Evolutionary conservation across 768 basidiomycete species (phyloP), one percentile per base, ranked within the genome.

Genomic region (Termitomyces sp.): DNA sequence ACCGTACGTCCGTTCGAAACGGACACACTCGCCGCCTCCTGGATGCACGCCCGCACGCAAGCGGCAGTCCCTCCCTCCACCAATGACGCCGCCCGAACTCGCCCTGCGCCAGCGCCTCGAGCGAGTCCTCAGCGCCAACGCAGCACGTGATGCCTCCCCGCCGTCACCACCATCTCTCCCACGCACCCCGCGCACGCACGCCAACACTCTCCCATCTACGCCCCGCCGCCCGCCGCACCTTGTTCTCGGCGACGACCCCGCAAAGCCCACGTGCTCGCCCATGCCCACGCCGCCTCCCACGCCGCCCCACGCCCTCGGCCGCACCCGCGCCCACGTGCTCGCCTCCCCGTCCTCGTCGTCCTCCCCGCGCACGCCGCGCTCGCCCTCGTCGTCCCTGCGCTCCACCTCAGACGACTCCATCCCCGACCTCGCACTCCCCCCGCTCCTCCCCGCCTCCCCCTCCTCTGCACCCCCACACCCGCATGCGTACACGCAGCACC

Each of bases 101-200:
- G 84, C 81, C 26, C 73, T 85, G 28, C 76, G 80, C 8, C 78
- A 74, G 50, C 74, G 81, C 12, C 70, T 85, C 18, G 85, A 86
- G 70, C 69, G 78, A 1, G 82, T 83, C 49, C 66, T 86, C n/a
- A 47, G 50, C 59, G 61, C 57, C n/a, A 47, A 47, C 59, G 61
- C 57, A 5, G 2, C 41, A n/a, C 41, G 41, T n/a, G 55, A 58
- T n/a, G 23, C 35, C 47, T 53, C 43, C 14, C 12, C 35, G 10
- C 32, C 32, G n/a, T n/a, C n/a, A n/a, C n/a, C n/a, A n/a, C n/a
- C n/a, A n/a, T n/a, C n/a, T 7, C 41, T 33, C 9, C 33, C 36
- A 33, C 43, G 13, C 28, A 51, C 56, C 0, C 60, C 56, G 4
- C 51, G 61, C 20, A 9, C 57, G 28, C 61, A 60, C 33, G 55